Base-by-base conservation (phyloP, 129 eudicot species). In the Sambucus nigra region DNA sequence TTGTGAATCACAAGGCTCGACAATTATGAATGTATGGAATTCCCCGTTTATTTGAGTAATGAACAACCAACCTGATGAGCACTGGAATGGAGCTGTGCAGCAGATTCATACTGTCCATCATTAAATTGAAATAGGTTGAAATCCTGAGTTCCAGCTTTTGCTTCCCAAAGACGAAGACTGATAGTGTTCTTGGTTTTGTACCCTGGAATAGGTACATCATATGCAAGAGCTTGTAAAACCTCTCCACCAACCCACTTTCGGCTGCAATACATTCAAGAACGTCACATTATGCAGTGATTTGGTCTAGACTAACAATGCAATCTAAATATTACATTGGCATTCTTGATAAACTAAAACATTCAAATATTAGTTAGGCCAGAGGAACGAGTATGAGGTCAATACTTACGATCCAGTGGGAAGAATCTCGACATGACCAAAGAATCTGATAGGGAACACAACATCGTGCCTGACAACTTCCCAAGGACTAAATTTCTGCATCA, bases 101-200 rank as follows among this genome's bases (percentile, higher is more conserved):
- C 94, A 61, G 96, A 71, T 76, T 75, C 87, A 55, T 86, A 80
- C 50, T 86, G 87, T 52, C 99, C 99, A 73, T 92, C 99, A 51
- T 92, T 92, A 53, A 92, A 86, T 64, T 82, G 91, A 52, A 92
- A 92, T 41, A 92, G 72, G 66, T 92, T 75, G 51, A 92, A 86
- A 68, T 86, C 99, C 54, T 46, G 65, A 17, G 99, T 74, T 59
- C 76, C 69, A 53, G 92, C 96, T 82, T 86, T 92, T 47, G 99
- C 99, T 42, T 92, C 99, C 99, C 99, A 92, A 60, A 92, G 99
- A 7, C 99, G 92, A 59, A 92, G 99, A 63, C 99, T 86, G 59
- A 78, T 92, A 4, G 99, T 86, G 58, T 92, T 92, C 75, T 82
- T 86, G 49, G 99, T 92, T 74, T 86, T 92, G 69, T 86, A 92